Conservation (phyloP, 1,139 yeast species). For the Blastobotrys malaysiensis region DNA sequence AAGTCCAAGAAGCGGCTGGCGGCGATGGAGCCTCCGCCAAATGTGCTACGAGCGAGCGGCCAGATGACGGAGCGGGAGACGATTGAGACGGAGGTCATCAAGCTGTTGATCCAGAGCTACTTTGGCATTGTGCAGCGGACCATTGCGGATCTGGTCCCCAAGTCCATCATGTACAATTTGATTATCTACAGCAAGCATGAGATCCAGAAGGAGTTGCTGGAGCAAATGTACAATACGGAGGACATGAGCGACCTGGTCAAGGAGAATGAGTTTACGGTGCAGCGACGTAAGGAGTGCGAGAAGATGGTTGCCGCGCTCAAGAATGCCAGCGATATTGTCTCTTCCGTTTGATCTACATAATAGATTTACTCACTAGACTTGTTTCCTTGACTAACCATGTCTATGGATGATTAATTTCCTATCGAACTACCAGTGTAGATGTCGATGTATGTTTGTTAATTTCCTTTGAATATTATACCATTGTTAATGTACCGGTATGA, state of each 20-base stretch:
- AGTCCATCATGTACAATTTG: conserved; percentile 88
- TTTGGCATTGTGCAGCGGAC: conserved; percentile 90
- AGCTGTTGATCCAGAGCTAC: conserved; percentile 82
- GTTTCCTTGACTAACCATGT: background rate
- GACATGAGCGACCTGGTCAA: conserved; percentile 77
- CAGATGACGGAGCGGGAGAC: conserved; percentile 93
- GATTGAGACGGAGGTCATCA: conserved; percentile 94
- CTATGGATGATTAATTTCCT: no score
- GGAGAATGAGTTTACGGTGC: conserved; percentile 89
- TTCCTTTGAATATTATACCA: no score
- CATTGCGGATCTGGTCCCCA: conserved; percentile 88
- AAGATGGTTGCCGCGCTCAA: conserved; percentile 91
- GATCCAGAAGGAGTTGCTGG: conserved; percentile 85
- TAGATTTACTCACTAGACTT: no score
- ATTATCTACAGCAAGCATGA: conserved; percentile 70
- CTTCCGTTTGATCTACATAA: conserved; percentile 34
- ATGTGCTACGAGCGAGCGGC: conserved; percentile 89
- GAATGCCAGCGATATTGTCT: conserved; percentile 88
- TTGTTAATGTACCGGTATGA: no score
- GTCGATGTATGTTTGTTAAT: no score
- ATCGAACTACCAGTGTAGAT: no score
- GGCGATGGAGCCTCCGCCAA: conserved; percentile 96
- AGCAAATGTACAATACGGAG: conserved; percentile 75
- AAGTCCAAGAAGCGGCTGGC: conserved; percentile 92
- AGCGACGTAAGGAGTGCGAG: conserved; percentile 88